Base-by-base conservation (phyloP, 2,329 filamentous ascomycete genomes). In the Exophiala oligosperma region DNA sequence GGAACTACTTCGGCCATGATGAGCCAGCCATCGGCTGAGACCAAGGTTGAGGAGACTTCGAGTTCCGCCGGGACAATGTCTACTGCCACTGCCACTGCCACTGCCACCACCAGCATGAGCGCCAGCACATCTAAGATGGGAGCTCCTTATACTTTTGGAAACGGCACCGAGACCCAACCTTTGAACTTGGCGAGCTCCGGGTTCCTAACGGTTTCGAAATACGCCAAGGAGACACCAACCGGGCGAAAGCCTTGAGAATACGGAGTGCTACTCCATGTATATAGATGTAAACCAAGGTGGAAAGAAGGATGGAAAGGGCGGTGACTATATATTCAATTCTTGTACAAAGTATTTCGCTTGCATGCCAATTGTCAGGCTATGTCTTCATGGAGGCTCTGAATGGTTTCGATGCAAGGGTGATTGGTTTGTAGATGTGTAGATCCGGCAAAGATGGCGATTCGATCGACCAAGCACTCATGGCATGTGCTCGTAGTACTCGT, bases 161-260 rank as follows among this genome's bases (percentile, higher is more conserved):
- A 62, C 38, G 54, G 51, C 14, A 51, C 52, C 11, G 43, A 49
- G 17, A 49, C 52, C 14, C 32, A 26, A 12, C 40, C 32, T 17
- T 32, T 47, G 12, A 47, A 53, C 7, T 14, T 38, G 26, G 52
- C 54, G 11, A 63, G 60, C 49, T 58, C 61, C 1, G 57, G 57
- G 12, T 63, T 63, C 28, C 5, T 63, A 43, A 63, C 57, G 24
- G 50, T 60, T 32, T 60, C 61, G 24, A 60, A 29, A 23, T 48
- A 54, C n/a, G 52, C 55, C 35, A 54, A 7, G 9, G 40, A 43
- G 9, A 43, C 54, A 28, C 54, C 60, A n/a, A 28, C 57, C 4
- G 56, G 60, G 37, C 59, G 46, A 50, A 62, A 59, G 50, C 53
- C 46, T 48, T 62, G 48, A 57, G 32, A 17, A 43, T 14, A 28